phyloP scores from a whole-genome alignment of 2,329 filamentous ascomycete species.

The Hymenoscyphus infarciens region DNA sequence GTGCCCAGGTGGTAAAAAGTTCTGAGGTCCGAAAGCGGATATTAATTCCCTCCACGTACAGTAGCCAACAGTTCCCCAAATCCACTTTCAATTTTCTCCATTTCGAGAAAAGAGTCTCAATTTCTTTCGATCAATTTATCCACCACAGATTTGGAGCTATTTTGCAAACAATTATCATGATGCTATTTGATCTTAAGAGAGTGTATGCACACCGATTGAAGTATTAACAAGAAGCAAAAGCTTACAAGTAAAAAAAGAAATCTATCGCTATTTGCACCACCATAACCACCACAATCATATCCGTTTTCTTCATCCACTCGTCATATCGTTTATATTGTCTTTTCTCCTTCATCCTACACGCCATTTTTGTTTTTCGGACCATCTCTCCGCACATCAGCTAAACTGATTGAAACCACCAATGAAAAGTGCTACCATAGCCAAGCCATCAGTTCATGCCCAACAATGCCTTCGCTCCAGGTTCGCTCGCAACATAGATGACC shows the following conservation, averaged over 20 bases:
- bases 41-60: no score
- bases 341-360: background rate
- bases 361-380: background rate
- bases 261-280: background rate
- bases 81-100: no score
- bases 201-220: background rate
- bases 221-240: background rate
- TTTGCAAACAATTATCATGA: background rate
- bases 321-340: background rate
- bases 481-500: constrained; percentile 91
- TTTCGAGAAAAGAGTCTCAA: no score
- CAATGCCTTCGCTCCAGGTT: constrained; percentile 77
- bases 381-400: background rate
- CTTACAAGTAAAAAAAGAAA: background rate
- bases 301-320: background rate
- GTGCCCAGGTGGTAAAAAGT: no score
- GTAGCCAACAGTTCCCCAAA: background rate
- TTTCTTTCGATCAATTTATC: background rate
- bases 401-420: background rate
- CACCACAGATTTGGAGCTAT: background rate
- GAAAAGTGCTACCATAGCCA: background rate
- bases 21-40: no score
- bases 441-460: constrained; percentile 39
- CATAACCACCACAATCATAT: background rate
- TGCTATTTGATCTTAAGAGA: background rate